phyloP scores from a whole-genome alignment of 2,329 filamentous ascomycete species.

The Pseudocercospora macadamiae region DNA sequence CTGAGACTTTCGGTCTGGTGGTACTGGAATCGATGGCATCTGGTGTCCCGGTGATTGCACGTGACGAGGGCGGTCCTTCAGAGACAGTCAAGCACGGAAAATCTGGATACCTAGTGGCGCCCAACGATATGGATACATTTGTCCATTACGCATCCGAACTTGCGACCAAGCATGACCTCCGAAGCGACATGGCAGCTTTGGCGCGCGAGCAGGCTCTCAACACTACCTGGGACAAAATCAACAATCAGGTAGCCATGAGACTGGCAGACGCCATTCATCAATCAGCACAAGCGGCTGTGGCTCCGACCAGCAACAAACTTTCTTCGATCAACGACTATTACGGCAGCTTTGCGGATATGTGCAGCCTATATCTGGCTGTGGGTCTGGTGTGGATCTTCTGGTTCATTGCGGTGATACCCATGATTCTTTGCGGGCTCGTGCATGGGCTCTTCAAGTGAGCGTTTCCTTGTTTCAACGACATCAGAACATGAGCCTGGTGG shows the following conservation, averaged over 20 bases:
- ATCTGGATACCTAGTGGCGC: slow-evolving; percentile 64
- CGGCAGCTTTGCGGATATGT: slow-evolving; percentile 32
- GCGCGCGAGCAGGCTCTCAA: slow-evolving; percentile 62
- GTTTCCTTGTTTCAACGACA: not conserved
- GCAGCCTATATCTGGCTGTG: slow-evolving; percentile 36
- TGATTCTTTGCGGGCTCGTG: slow-evolving; percentile 36
- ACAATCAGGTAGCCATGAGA: slow-evolving; percentile 68
- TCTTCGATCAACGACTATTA: slow-evolving; percentile 29
- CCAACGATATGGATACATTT: slow-evolving; percentile 63
- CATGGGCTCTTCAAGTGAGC: slow-evolving; percentile 35
- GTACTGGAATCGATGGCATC: slow-evolving; percentile 73
- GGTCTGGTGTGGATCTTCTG: slow-evolving; percentile 42
- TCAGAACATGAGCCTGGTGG: not conserved
- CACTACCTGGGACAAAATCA: slow-evolving; percentile 72
- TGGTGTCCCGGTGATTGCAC: slow-evolving; percentile 68
- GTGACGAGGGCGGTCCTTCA: slow-evolving; percentile 70
- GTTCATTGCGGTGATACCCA: slow-evolving; percentile 40
- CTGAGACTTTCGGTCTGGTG: slow-evolving; percentile 72
- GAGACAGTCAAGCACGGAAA: slow-evolving; percentile 65
- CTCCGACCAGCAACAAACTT: not conserved
- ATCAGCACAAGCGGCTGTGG: slow-evolving; percentile 11
- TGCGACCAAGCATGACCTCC: slow-evolving; percentile 49
- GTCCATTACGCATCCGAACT: slow-evolving; percentile 58
- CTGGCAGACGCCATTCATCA: slow-evolving; percentile 54
- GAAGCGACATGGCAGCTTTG: slow-evolving; percentile 50